Base-by-base conservation (phyloP, 805 yeast species). In the Pichia californica region DNA sequence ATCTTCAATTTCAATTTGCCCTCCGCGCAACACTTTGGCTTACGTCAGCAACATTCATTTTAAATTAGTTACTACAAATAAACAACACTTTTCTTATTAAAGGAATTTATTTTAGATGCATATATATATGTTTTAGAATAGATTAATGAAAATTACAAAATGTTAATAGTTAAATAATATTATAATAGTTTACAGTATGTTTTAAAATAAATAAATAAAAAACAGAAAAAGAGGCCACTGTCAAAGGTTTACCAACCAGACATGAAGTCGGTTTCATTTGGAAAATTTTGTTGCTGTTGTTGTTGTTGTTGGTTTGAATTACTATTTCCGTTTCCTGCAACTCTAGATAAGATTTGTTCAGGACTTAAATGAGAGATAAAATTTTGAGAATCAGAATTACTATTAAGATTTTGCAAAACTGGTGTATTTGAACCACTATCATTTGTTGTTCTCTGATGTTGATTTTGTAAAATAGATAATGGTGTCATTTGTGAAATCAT, bases 261-360 rank as follows among this genome's bases (percentile, higher is more conserved):
- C 40, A 41, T 41, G 19, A 36, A 11, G 25, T 23, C 25, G 19
- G 28, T 43, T 28, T 26, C 23, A 27, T 13, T 26, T 30, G 28
- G 36, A 18, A 9, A 20, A 14, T 11, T n/a, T 9, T 23, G 36
- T 4, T 23, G 20, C 10, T 20, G 11, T 19, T 31, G 29, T 15
- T 31, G 31, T 36, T 35, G 27, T 4, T 29, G 26, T 28, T 31
- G 36, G 13, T 31, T 11, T 13, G 13, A 33, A 20, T 33, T 43
- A 42, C 8, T 31, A 23, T 23, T 23, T 7, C 25, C 25, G 25
- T n/a, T 14, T 3, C 39, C 14, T 20, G 43, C 41, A 18, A 58
- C 64, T 38, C 63, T 53, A 13, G 66, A 64, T 27, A 63, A 51
- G 9, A 63, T 61, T 44, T 63, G 66, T 38, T 62, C 66, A 9